These are phyloP conservation scores for Ophiostoma himal-ulmi DNA, from an alignment of 2,329 filamentous ascomycete species.

Conservation along the genomic window DNA sequence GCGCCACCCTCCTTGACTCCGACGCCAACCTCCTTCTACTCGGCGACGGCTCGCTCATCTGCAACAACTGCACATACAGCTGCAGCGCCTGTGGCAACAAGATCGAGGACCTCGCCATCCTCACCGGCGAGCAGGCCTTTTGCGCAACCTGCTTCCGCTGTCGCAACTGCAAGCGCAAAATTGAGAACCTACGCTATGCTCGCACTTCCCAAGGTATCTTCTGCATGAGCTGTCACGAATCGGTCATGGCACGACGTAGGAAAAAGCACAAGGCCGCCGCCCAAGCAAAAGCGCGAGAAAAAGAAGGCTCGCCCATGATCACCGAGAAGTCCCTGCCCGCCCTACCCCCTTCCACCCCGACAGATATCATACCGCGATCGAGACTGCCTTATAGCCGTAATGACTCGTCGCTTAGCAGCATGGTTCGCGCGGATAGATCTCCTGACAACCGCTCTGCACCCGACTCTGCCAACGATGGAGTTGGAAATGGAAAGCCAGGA, in stretches of 20 bases:
- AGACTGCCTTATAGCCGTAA: slow-evolving; percentile 48
- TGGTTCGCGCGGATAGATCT: slow-evolving; percentile 48
- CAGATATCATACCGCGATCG: slow-evolving; percentile 62
- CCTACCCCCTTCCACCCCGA: slow-evolving; percentile 67
- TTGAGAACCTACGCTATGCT: slow-evolving; percentile 95
- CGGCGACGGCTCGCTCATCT: slow-evolving; percentile 95
- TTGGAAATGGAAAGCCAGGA: not conserved
- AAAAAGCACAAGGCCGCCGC: slow-evolving; percentile 73
- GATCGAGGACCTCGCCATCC: slow-evolving; percentile 94
- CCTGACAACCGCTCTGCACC: slow-evolving; percentile 46
- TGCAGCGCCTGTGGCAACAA: slow-evolving; percentile 95
- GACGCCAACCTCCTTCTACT: slow-evolving; percentile 95
- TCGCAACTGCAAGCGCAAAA: slow-evolving; percentile 97
- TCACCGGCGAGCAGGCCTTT: slow-evolving; percentile 96
- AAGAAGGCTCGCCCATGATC: slow-evolving; percentile 60
- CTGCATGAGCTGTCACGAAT: slow-evolving; percentile 98
- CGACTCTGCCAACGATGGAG: slow-evolving; percentile 27
- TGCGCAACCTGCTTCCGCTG: slow-evolving; percentile 96
- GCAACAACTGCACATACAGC: slow-evolving; percentile 99
- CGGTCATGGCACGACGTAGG: slow-evolving; percentile 82
- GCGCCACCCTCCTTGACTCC: slow-evolving; percentile 90
- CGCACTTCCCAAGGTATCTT: slow-evolving; percentile 97
- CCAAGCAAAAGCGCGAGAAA: slow-evolving; percentile 56
- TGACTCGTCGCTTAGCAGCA: slow-evolving; percentile 49
- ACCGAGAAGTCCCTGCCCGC: slow-evolving; percentile 91